phyloP scores from a whole-genome alignment of 371 early-diverging fungal genomes.

The Mucor plumbeus region DNA sequence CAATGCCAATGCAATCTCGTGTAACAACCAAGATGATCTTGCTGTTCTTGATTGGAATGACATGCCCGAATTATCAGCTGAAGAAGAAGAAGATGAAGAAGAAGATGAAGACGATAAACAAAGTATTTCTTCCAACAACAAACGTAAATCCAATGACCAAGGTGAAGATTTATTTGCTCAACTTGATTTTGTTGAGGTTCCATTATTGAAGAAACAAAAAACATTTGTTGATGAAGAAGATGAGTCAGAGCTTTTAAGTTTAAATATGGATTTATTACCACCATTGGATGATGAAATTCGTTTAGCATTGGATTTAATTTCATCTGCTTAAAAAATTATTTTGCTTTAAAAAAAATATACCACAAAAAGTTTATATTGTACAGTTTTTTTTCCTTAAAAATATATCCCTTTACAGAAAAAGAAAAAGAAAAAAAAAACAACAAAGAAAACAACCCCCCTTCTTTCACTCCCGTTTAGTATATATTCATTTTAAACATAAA shows the following conservation, averaged over 20 bases:
- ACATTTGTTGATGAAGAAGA: conserved; percentile 29
- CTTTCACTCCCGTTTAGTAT: background rate
- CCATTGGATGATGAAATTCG: conserved; percentile 31
- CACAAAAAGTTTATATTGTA: conserved; percentile 11
- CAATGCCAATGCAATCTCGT: conserved; percentile 7
- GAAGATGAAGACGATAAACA: conserved; percentile 3
- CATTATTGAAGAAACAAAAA: conserved; percentile 15
- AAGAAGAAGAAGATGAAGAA: conserved; percentile 31
- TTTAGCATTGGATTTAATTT: conserved; percentile 29
- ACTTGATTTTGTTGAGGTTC: conserved; percentile 40
- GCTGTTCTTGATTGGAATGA: conserved; percentile 33
- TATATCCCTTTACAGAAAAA: background rate
- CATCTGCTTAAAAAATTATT: conserved; percentile 12
- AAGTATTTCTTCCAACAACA: conserved; percentile 13
- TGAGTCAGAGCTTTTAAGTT: conserved; percentile 6
- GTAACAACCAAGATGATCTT: conserved; percentile 5
- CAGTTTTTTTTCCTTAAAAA: background rate
- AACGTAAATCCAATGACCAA: conserved; percentile 24
- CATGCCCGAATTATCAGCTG: conserved; percentile 32
- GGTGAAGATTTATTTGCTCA: conserved; percentile 31
- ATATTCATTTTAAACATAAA: conserved; percentile 3
- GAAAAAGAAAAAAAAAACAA: background rate
- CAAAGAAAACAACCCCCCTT: background rate
- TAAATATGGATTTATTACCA: conserved; percentile 12
- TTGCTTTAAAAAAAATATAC: background rate